Base-by-base conservation (phyloP, 805 yeast genomes). In the Schwanniomyces sp. region DNA sequence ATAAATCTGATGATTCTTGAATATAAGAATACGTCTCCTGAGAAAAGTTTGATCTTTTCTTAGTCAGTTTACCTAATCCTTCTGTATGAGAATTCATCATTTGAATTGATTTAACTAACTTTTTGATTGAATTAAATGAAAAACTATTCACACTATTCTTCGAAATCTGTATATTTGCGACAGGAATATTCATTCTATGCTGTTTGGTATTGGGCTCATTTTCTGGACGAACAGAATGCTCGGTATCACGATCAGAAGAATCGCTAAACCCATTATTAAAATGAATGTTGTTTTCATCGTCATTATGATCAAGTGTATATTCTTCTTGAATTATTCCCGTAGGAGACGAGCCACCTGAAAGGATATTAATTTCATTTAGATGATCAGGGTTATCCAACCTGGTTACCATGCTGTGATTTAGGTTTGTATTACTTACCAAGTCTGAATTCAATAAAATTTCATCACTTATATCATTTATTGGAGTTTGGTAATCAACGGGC, bases 1-100 rank as follows among this genome's bases (percentile, higher is more conserved):
- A 72, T 27, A 56, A 56, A 32, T 64, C 64, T 0, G 75, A 66
- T 44, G 62, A 63, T 12, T 50, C 51, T 27, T 63, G 67, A 24
- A 72, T 54, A 10, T 53, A 49, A 7, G 52, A 49, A 21, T 56
- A 47, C 0, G 59, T 40, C 5, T 59, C 60, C 10, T 47, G 40
- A 12, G 55, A 40, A 0, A 25, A 40, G 10, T 14, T 14, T 25
- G 12, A 3, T 26, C 38, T 44, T 25, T 14, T n/a, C 9, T 25
- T 25, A 9, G 32, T 3, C n/a, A 7, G 10, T 26, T 10, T 24
- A 7, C 41, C 41, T 10, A n/a, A 12, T 14, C 26, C 12, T 3
- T 21, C 41, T n/a, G 14, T 26, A 6, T 25, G 41, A 3, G 26
- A 7, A 16, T 25, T 39, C 41, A 26, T 39, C 8, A 39, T 25